phyloP scores from a whole-genome alignment of 495 filamentous ascomycete genomes.

The Hypomontagnella monticulosa region DNA sequence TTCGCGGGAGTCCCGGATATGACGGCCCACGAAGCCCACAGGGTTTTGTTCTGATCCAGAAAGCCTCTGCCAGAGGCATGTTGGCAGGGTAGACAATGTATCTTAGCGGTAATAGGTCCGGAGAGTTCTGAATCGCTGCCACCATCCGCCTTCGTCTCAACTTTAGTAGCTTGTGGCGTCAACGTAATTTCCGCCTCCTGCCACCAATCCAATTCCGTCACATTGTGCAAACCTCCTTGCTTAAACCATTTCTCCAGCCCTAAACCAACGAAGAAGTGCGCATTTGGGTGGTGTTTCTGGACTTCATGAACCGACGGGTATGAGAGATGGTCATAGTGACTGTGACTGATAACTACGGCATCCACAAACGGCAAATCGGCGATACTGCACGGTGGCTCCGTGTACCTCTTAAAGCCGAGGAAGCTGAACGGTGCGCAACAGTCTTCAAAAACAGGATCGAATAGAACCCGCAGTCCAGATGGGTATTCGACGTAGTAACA shows the following conservation, averaged over 20 bases:
- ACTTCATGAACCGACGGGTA: conserved; percentile 77
- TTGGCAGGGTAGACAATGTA: conserved; percentile 87
- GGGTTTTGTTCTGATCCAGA: conserved; percentile 75
- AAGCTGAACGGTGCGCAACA: conserved; percentile 81
- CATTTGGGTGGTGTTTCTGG: conserved; percentile 75
- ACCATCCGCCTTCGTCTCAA: conserved; percentile 34
- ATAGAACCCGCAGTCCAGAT: conserved; percentile 84
- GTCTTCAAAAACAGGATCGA: conserved; percentile 94
- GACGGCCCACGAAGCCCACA: conserved; percentile 91
- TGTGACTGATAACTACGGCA: conserved; percentile 89
- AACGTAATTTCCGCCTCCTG: conserved; percentile 79
- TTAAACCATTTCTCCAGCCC: conserved; percentile 91
- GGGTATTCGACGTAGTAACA: conserved; percentile 96
- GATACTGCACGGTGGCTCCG: conserved; percentile 78
- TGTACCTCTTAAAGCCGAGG: conserved; percentile 82
- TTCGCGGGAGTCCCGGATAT: conserved; percentile 69
- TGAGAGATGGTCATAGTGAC: conserved; percentile 93
- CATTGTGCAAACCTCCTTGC: conserved; percentile 69
- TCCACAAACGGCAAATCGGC: conserved; percentile 86
- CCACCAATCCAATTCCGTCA: conserved; percentile 98
- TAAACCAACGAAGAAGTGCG: conserved; percentile 87
- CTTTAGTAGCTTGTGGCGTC: conserved; percentile 51
- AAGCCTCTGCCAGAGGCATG: conserved; percentile 76
- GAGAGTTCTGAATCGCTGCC: conserved; percentile 25
- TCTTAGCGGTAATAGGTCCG: conserved; percentile 71